Percentiles rank a stretch among this genome's conserved stretches.
Conservation (phyloP, 495 filamentous ascomycete genomes). For the Collariella sp. region DNA sequence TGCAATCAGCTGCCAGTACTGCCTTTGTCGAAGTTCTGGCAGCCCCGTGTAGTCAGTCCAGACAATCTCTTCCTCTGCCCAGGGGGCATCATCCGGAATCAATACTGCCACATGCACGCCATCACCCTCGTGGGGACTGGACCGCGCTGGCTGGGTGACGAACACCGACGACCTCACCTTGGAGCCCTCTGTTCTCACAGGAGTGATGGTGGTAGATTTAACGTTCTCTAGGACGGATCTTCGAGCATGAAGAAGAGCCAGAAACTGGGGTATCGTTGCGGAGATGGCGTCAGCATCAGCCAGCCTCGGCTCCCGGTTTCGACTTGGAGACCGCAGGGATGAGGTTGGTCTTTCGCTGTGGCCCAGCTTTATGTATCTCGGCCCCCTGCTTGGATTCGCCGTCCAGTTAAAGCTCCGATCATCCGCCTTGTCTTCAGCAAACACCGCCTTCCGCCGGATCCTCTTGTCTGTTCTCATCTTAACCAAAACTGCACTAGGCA, state of each 20-base stretch:
- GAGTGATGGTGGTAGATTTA: conserved; percentile 2
- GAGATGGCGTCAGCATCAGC: conserved; percentile 17
- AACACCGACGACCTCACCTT: conserved; percentile 5
- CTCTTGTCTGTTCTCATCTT: conserved; percentile 18
- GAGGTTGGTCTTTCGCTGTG: not conserved
- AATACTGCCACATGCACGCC: conserved; percentile 20
- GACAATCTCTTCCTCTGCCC: conserved; percentile 21
- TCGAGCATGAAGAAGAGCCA: conserved; percentile 19
- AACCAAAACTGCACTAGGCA: conserved; percentile 17
- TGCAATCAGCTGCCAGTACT: conserved; percentile 20
- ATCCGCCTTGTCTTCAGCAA: conserved; percentile 17
- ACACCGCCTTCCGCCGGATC: conserved; percentile 17
- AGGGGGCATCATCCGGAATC: conserved; percentile 16
- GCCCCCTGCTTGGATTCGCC: conserved; percentile 13
- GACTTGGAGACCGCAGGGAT: not conserved
- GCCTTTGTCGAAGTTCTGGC: conserved; percentile 13
- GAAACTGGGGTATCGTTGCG: conserved; percentile 23
- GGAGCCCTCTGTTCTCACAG: not conserved
- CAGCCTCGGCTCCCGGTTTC: not conserved
- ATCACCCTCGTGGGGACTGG: conserved; percentile 15
- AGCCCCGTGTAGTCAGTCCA: conserved; percentile 19
- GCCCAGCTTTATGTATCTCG: conserved; percentile 15
- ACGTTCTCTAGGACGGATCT: conserved; percentile 18
- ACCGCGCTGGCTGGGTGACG: conserved; percentile 8
- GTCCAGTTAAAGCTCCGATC: conserved; percentile 16